These are phyloP conservation scores for Sherardia arvensis DNA, from an alignment of 257 asterid species.

Conservation along the genomic window DNA sequence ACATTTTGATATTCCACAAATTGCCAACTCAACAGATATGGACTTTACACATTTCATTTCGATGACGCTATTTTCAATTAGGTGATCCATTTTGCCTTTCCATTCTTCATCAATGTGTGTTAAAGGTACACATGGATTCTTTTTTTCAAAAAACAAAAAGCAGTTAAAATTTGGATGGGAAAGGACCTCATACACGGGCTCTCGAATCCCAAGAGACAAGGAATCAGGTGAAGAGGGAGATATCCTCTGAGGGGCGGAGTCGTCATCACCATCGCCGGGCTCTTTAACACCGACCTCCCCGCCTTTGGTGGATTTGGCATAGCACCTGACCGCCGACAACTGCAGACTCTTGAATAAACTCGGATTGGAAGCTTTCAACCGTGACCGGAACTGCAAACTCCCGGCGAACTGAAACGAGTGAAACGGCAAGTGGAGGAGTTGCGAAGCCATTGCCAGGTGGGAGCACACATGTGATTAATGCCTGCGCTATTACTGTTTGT, in stretches of 20 bases:
- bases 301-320: constrained; percentile 29
- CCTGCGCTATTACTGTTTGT: neutral
- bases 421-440: constrained; percentile 43
- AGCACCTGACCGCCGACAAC: constrained; percentile 36
- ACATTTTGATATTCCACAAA: no score
- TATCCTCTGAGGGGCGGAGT: constrained; percentile 27
- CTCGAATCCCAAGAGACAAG: constrained; percentile 76
- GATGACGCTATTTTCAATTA: neutral
- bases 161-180: neutral
- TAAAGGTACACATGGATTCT: neutral
- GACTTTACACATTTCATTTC: neutral
- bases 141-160: no score
- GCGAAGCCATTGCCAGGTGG: constrained; percentile 35
- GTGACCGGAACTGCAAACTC: constrained; percentile 36
- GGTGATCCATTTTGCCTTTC: neutral
- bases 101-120: neutral
- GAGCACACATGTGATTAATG: constrained; percentile 7
- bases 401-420: constrained; percentile 50
- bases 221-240: constrained; percentile 43
- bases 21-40: no score
- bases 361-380: constrained; percentile 19
- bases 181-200: constrained; percentile 83
- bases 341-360: neutral
- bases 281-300: constrained; percentile 29
- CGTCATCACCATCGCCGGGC: constrained; percentile 27